Base-by-base conservation (phyloP, 2,329 filamentous ascomycete species). In the Metarhizium album region DNA sequence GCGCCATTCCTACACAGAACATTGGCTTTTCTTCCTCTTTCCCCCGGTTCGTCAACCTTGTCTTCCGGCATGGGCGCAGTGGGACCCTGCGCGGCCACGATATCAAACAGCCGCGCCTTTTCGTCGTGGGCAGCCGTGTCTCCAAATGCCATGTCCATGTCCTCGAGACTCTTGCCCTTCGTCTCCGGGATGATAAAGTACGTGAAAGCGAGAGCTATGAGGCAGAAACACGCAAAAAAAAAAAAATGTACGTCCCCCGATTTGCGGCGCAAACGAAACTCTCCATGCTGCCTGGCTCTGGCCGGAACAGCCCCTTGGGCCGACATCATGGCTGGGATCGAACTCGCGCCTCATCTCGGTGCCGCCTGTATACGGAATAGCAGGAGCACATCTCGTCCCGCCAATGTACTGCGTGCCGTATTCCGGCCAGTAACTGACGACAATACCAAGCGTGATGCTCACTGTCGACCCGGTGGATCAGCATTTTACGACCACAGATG, bases 161-260 rank as follows among this genome's bases (percentile, higher is more conserved):
- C 74, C 58, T 80, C 78, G 0, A 81, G 66, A 0, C 70, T 78
- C 55, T 64, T 68, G 18, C 77, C 77, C 46, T 70, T 73, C 0
- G 80, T 83, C 59, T 83, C 80, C 0, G 79, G 79, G 0, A 83
- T 74, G 46, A 77, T 72, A 55, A 79, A 73, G 53, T 65, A 77
- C 0, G 74, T 73, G 65, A 76, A 82, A 1, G 73, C 52, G 7
- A 72, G 63, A 0, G 73, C 71, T 4, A 79, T 60, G 1, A 75
- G 58, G 53, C 73, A 76, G 54, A 79, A 79, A 2, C 70, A 67
- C 0, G 73, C 77, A 54, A 83, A 84, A 67, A 84, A 54, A 83
- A 84, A 67, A 84, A 83, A 45, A 81, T 70, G 55, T 82, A 83
- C 0, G 74, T 74, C 9, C 75, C 74, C 60, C 68, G 51, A 82